phyloP scores from a whole-genome alignment of 169 alveolate species.

The Cryptosporidium meleagridis region DNA sequence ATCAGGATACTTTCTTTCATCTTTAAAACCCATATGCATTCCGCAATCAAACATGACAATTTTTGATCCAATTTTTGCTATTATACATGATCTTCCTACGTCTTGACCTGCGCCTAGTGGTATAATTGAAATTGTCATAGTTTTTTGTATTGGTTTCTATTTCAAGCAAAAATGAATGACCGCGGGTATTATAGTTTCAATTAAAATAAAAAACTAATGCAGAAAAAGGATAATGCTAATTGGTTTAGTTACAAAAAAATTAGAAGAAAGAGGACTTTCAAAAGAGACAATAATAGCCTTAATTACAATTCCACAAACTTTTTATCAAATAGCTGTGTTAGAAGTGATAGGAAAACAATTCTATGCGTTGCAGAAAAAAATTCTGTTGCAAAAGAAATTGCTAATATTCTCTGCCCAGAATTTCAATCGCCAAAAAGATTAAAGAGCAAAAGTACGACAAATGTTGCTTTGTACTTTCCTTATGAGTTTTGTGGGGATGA shows the following conservation, averaged over 20 bases:
- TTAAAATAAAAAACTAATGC: neutral
- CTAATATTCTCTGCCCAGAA: slow-evolving; percentile 77
- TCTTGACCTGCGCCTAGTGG: slow-evolving; percentile 98
- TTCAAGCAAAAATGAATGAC: neutral
- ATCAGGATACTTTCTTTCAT: slow-evolving; percentile 94
- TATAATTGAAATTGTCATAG: slow-evolving; percentile 47
- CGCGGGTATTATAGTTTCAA: slow-evolving; percentile 3
- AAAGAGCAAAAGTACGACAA: slow-evolving; percentile 78
- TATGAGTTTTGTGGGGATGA: slow-evolving; percentile 77
- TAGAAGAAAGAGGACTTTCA: neutral
- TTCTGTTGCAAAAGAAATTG: slow-evolving; percentile 83
- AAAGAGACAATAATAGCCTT: neutral
- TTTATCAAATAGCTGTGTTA: neutral
- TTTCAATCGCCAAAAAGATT: neutral
- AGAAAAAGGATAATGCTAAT: neutral
- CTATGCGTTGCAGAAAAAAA: slow-evolving; percentile 87
- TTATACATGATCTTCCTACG: slow-evolving; percentile 97
- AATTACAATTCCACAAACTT: neutral
- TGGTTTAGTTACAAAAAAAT: neutral
- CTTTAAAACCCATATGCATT: slow-evolving; percentile 94
- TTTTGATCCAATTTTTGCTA: slow-evolving; percentile 92
- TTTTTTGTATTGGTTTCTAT: neutral
- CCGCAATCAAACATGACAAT: slow-evolving; percentile 97
- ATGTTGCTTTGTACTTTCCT: slow-evolving; percentile 82
- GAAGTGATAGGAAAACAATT: slow-evolving; percentile 5